A percentile compares a stretch with the other conserved stretches of the same genome.
Conservation (phyloP, 345 rosid genomes). For the Bretschneidera sinensis region DNA sequence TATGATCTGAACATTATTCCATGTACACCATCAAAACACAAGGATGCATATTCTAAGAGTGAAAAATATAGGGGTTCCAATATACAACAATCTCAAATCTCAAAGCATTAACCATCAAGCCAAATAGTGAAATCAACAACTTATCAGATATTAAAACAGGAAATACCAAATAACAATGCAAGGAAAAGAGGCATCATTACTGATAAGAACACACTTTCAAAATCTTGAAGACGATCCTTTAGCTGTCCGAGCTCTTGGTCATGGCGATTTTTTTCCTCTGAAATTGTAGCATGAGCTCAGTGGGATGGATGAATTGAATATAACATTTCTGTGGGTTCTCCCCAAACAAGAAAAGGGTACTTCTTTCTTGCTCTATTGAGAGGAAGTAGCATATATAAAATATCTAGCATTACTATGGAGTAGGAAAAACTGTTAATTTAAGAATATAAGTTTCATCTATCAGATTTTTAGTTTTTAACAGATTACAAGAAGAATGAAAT, state of each 20-base stretch:
- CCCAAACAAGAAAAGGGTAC: neutral
- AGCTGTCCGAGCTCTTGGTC: slow-evolving; percentile 58
- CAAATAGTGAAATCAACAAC: neutral
- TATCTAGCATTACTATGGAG: neutral
- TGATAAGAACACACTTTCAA: slow-evolving; percentile 52
- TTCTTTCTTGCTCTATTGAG: neutral
- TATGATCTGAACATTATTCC: too few relatives aligned
- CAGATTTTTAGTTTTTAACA: neutral
- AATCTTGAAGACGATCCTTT: slow-evolving; percentile 60
- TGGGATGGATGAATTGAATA: slow-evolving; percentile 1
- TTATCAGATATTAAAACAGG: neutral
- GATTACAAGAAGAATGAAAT: slow-evolving; percentile 4
- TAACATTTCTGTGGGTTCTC: neutral
- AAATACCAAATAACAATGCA: slow-evolving; percentile 3
- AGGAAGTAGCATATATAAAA: neutral
- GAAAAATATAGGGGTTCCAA: too few relatives aligned
- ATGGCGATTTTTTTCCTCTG: slow-evolving; percentile 60
- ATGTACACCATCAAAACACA: too few relatives aligned
- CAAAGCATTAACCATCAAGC: neutral
- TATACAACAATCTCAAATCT: neutral
- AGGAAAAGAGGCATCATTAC: neutral
- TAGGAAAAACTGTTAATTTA: neutral
- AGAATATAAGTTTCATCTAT: neutral
- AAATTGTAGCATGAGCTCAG: slow-evolving; percentile 17
- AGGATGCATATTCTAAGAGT: too few relatives aligned